Evolutionary conservation across 164 flowering plant species (phyloP).

Genomic region (Nymphaea thermarum): DNA sequence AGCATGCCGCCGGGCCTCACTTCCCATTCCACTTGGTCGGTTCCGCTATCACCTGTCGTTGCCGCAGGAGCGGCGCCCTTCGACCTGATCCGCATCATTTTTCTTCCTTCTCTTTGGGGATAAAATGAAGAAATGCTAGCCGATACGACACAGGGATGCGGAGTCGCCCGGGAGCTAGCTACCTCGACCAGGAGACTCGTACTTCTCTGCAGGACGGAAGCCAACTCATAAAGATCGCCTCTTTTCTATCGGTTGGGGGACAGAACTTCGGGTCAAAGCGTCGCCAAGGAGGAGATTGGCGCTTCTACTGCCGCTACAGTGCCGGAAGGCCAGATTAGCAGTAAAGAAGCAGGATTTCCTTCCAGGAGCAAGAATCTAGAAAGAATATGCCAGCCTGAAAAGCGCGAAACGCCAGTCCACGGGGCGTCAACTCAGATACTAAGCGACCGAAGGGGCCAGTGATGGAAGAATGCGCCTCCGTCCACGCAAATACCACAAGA

Average conservation of each 20-base stretch:
- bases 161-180: neutral
- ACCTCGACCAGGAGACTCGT: neutral
- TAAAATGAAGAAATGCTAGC: neutral
- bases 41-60: constrained; percentile 10
- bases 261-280: too few relatives aligned
- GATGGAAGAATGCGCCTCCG: too few relatives aligned
- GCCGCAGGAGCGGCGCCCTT: constrained; percentile 19
- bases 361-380: too few relatives aligned
- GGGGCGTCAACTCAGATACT: too few relatives aligned
- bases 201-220: neutral
- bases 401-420: too few relatives aligned
- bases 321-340: too few relatives aligned
- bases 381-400: too few relatives aligned
- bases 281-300: too few relatives aligned
- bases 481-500: too few relatives aligned
- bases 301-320: too few relatives aligned
- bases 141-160: neutral
- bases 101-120: neutral
- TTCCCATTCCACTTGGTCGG: constrained; percentile 53
- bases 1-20: constrained; percentile 94
- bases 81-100: constrained; percentile 59
- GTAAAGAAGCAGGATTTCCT: too few relatives aligned
- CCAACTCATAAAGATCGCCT: neutral
- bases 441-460: too few relatives aligned
- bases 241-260: neutral